Evolutionary conservation across 2,329 filamentous ascomycete species (phyloP), one percentile per base, ranked within the genome.

Genomic region (Clonostachys sp.): DNA sequence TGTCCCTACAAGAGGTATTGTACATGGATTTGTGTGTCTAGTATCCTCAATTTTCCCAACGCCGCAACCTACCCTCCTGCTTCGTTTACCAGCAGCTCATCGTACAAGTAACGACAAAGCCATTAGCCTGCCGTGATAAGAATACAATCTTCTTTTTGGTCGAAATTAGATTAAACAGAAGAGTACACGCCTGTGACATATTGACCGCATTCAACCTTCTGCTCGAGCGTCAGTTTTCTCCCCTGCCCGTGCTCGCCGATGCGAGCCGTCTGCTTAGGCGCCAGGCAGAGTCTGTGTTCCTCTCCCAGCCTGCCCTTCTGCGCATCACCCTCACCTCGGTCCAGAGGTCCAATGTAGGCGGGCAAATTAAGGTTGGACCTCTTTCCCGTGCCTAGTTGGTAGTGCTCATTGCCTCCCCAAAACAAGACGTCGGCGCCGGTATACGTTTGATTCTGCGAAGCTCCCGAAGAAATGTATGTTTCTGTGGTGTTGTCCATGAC

Each of bases 331-430:
- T 61, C 56, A 12, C 78, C 78, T 12, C 74, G 68, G 51, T 95
- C 90, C 40, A 92, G 66, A 13, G 89, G 86, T 34, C 83, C 81
- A 46, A 96, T 90, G 61, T 96, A 92, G 2, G 77, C 75, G 2
- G 94, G 94, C 12, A 78, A 75, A 45, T 81, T 80, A 10, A 87
- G 61, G 60, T 97, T 97, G 59, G 82, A 94, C 51, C 92, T 74
- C 73, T 87, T 95, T 30, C 94, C 91, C 1, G 87, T 96, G 12
- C 94, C 94, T 24, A 99, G 80, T 68, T 99, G 94, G 65, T 87
- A 96, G 62, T 86, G 81, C 70, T 97, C 91, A 59, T 97, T 99
- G 46, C 90, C 90, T 51, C 94, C 94, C 89, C 91, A 99, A 74
- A 89, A 95, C 2, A 97, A 65, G 33, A 91, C 84, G 62, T 97